Evolutionary conservation across 176 grass and related monocot species (phyloP), one percentile per base, ranked within the genome.

Genomic region (Ensete ventricosum): DNA sequence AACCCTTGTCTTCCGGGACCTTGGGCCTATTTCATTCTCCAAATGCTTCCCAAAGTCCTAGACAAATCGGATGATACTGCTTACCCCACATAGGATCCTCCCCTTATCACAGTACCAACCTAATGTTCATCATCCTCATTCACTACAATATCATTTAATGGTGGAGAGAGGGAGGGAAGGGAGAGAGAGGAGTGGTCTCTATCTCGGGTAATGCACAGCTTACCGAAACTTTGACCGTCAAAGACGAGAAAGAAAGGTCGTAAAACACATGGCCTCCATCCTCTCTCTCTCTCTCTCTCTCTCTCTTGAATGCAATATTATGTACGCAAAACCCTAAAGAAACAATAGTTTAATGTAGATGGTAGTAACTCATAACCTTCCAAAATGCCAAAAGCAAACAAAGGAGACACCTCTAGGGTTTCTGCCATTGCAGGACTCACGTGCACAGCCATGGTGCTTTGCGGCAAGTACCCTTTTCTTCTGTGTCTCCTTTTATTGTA

Each of bases 201-300:
- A 86, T 84, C 89, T 92, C 64, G 86, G 86, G 86, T 81, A 73
- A 65, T 82, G 89, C 73, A 82, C 86, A 54, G 7, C 63, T 86
- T 82, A 81, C 84, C 73, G 79, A 78, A 86, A 84, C 81, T 92
- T 92, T 92, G 89, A 92, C 89, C 83, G 89, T 88, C 86, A 88
- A 88, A 84, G 54, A 49, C 27, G 50, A 9, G 43, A 78, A 49
- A 34, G 73, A 50, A 14, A 26, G 34, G 34, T 27, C 1, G 67
- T 20, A 1, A 70, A 50, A 70, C 67, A 70, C 67, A 70, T 50
- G 48, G 34, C 17, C 29, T 48, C 66, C 65, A 8, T 19, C 13
- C 65, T 14, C 63, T 65, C 59, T 63, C 58, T 62, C 16, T 25
- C 59, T 63, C 58, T 62, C 16, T 25, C 65, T 14, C 63, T 65